These are phyloP conservation scores for Exophiala sideris DNA, from an alignment of 2,329 filamentous ascomycete genomes.

Conservation along the genomic window DNA sequence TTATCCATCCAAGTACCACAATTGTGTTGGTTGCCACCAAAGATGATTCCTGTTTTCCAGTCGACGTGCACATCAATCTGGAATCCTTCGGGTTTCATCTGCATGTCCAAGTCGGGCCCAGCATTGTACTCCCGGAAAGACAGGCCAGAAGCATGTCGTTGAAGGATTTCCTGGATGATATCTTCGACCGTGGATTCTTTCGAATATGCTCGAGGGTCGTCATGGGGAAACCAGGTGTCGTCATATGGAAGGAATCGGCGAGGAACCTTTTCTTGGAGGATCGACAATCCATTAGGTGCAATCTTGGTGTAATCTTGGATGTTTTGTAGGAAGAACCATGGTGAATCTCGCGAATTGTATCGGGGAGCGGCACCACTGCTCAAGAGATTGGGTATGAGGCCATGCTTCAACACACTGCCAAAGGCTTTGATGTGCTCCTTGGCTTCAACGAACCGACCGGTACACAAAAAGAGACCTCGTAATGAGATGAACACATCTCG, in stretches of 20 bases:
- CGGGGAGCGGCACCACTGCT: slow-evolving; percentile 79
- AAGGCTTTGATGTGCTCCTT: slow-evolving; percentile 94
- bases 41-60: slow-evolving; percentile 86
- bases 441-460: slow-evolving; percentile 81
- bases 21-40: slow-evolving; percentile 89
- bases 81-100: slow-evolving; percentile 92
- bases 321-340: slow-evolving; percentile 97
- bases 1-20: slow-evolving; percentile 99
- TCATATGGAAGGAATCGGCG: slow-evolving; percentile 92
- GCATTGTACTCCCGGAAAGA: slow-evolving; percentile 94
- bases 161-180: slow-evolving; percentile 86
- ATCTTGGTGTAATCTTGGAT: slow-evolving; percentile 89
- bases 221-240: slow-evolving; percentile 83
- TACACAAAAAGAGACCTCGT: slow-evolving; percentile 85
- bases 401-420: slow-evolving; percentile 93
- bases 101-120: slow-evolving; percentile 78
- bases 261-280: slow-evolving; percentile 74
- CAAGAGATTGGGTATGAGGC: slow-evolving; percentile 94
- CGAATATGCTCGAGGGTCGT: slow-evolving; percentile 83
- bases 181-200: slow-evolving; percentile 79
- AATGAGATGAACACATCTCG: slow-evolving; percentile 96
- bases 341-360: slow-evolving; percentile 93
- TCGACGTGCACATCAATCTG: slow-evolving; percentile 87
- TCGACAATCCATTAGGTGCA: slow-evolving; percentile 68
- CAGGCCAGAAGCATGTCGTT: slow-evolving; percentile 85